Base-by-base conservation (phyloP, 192 early-diverging fungal genomes). In the Fimicolochytrium jonesii region DNA sequence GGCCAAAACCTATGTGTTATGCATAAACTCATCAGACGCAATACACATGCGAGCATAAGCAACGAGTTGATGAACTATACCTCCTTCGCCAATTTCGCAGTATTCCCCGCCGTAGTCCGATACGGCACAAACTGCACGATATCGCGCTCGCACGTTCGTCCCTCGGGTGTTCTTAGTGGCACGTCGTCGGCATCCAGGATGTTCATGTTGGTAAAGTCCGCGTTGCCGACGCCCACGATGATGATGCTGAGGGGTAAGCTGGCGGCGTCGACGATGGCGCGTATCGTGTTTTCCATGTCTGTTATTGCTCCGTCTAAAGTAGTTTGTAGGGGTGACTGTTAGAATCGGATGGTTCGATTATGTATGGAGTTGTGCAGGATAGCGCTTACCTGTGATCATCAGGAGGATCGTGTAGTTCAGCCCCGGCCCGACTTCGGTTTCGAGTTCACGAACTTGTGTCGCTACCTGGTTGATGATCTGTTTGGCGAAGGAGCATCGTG, bases 101-200 rank as follows among this genome's bases (percentile, higher is more conserved):
- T 36, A 29, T 66, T 50, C 6, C 65, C 61, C 11, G 44, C 58
- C 5, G 60, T 66, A 11, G 68, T 58, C 22, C 71, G 61, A 17
- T 73, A 76, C n/a, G 81, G 76, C 30, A 83, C 81, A 55, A 83
- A 83, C 56, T 83, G 81, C 28, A 82, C 80, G 47, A 77, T 80
- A 60, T 83, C 81, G 26, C 81, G 76, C 20, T 70, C 55, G 34
- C 60, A 71, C 32, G 48, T 45, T 22, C 23, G 43, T 25, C 25
- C 73, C 59, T 31, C 23, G 30, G 22, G 0, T 4, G 29, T 13
- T n/a, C n/a, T n/a, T 25, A 59, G 43, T 6, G 57, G 57, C 20
- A 43, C 74, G 43, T 78, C 60, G 39, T 84, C 82, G 4, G 59
- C 74, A 68, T 84, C 82, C 30, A 84, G 66, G 3, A 48, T 20